phyloP scores from a whole-genome alignment of 2,329 filamentous ascomycete genomes.

The Fusarium pininemorale region DNA sequence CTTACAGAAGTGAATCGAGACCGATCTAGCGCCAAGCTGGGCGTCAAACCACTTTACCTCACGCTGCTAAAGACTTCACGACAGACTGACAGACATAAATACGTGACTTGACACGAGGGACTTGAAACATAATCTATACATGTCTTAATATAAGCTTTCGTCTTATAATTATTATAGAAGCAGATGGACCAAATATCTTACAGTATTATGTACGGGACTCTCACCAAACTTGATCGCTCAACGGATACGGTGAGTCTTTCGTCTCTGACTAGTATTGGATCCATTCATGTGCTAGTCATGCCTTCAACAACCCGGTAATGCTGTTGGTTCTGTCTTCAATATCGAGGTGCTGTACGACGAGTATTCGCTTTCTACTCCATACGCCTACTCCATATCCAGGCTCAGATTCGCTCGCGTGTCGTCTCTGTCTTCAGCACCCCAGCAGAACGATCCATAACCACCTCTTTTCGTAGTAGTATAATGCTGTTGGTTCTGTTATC shows the following conservation, averaged over 20 bases:
- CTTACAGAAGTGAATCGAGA: not conserved
- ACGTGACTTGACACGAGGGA: not conserved
- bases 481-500: not conserved
- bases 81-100: not conserved
- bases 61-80: not conserved
- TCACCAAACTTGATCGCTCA: not conserved
- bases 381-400: not conserved
- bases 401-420: not conserved
- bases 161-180: not conserved
- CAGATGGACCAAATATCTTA: not conserved
- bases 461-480: not conserved
- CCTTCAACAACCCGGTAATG: not conserved
- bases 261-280: not conserved
- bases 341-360: not conserved
- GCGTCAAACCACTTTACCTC: not conserved
- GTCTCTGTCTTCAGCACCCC: no score
- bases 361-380: not conserved
- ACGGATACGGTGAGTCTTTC: not conserved
- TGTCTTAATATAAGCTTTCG: not conserved
- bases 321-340: not conserved
- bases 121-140: not conserved
- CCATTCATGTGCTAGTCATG: not conserved
- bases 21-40: not conserved
- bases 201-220: not conserved
- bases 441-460: not conserved